Evolutionary conservation across 805 yeast species (phyloP).

Genomic region (Kuraishia cidri): DNA sequence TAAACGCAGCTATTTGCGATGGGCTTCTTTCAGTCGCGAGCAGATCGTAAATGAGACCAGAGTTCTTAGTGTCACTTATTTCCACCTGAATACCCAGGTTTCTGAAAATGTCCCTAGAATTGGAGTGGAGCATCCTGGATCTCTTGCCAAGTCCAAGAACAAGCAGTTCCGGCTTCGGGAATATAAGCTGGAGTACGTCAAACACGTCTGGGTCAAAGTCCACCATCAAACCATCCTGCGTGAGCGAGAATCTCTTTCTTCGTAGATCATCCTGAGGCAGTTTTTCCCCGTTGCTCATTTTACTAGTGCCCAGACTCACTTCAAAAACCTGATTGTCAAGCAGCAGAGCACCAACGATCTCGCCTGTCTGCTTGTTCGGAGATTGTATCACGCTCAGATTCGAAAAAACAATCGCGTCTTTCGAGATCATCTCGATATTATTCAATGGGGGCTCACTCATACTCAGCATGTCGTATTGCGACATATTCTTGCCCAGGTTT

Average conservation of each 20-base stretch:
- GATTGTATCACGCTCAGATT: constrained; percentile 39
- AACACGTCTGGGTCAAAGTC: constrained; percentile 37
- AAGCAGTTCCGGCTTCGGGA: constrained; percentile 72
- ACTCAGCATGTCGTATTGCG: constrained; percentile 35
- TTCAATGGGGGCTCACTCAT: constrained; percentile 35
- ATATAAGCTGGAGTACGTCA: constrained; percentile 40
- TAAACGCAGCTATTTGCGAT: constrained; percentile 58
- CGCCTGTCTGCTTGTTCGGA: constrained; percentile 22
- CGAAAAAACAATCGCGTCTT: constrained; percentile 52
- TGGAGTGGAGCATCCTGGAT: constrained; percentile 54
- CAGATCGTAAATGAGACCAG: constrained; percentile 64
- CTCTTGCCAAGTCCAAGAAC: constrained; percentile 64
- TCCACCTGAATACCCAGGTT: constrained; percentile 64
- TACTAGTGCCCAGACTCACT: constrained; percentile 34
- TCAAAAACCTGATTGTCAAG: constrained; percentile 54
- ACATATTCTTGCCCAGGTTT: constrained; percentile 23
- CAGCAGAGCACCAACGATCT: constrained; percentile 36
- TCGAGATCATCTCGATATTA: constrained; percentile 39
- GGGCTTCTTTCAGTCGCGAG: constrained; percentile 73
- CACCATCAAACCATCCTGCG: constrained; percentile 37
- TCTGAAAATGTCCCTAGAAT: constrained; percentile 37
- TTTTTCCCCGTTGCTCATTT: too few relatives aligned
- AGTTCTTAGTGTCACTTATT: constrained; percentile 54
- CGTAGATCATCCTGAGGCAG: too few relatives aligned
- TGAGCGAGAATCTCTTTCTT: not conserved